Evolutionary conservation across 1,284 basidiomycete species (phyloP).

Genomic region (Ceratobasidium sp.): DNA sequence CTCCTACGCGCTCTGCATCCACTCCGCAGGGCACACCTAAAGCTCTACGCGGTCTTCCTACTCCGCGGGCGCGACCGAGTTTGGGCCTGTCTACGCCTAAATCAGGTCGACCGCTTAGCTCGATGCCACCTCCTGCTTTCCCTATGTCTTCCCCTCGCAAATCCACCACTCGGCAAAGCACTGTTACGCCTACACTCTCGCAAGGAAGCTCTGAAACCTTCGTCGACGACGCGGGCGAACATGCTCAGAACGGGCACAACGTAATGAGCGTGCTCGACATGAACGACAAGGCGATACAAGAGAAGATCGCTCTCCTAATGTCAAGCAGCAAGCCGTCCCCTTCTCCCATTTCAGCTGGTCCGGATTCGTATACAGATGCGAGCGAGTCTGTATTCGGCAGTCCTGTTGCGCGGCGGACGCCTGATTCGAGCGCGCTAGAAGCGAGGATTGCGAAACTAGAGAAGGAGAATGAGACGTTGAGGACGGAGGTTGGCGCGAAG

Average conservation of each 20-base stretch:
- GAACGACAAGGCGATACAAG: constrained; percentile 61
- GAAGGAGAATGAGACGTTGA: constrained; percentile 52
- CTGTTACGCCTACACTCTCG: constrained; percentile 49
- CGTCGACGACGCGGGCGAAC: constrained; percentile 40
- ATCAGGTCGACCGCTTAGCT: constrained; percentile 70
- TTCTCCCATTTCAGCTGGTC: constrained; percentile 48
- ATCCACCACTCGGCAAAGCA: constrained; percentile 31
- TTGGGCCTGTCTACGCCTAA: constrained; percentile 59
- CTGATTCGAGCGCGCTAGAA: constrained; percentile 25
- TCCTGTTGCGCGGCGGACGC: constrained; percentile 16
- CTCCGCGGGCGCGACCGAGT: constrained; percentile 56
- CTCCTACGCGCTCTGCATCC: constrained; percentile 52
- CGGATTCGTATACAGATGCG: constrained; percentile 49
- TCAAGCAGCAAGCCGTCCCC: constrained; percentile 51
- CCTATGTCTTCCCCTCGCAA: constrained; percentile 53
- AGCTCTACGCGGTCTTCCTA: constrained; percentile 50
- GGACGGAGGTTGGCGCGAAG: constrained; percentile 47
- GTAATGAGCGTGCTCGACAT: constrained; percentile 52
- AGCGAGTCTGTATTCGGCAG: background rate
- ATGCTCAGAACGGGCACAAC: constrained; percentile 49
- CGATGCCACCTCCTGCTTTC: constrained; percentile 80
- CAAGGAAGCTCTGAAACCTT: constrained; percentile 46
- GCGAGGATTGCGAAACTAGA: constrained; percentile 50
- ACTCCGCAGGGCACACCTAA: constrained; percentile 54
- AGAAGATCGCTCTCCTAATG: constrained; percentile 62